A percentile compares a stretch with the other conserved stretches of the same genome.
Conservation (phyloP, 2,329 filamentous ascomycete species). For the Nemania serpens region DNA sequence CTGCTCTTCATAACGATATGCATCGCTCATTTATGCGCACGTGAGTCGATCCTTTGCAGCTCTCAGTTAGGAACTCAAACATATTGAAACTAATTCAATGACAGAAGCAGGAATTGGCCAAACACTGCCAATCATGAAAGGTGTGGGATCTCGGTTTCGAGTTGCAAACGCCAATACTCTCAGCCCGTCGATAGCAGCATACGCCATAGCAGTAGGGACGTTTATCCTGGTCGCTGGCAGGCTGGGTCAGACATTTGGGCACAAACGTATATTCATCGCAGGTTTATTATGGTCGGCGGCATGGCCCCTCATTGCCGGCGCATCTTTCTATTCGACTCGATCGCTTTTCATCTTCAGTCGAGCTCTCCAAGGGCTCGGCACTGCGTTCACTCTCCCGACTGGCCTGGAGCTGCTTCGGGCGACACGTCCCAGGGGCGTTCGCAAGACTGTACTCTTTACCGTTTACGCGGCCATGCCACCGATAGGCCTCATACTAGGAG, state of each 20-base stretch:
- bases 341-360: slow-evolving; percentile 54
- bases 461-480: slow-evolving; percentile 54
- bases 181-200: slow-evolving; percentile 63
- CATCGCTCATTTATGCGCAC: slow-evolving; percentile 50
- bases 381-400: slow-evolving; percentile 67
- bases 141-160: slow-evolving; percentile 54
- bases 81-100: slow-evolving; percentile 10
- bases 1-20: slow-evolving; percentile 51
- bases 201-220: slow-evolving; percentile 58
- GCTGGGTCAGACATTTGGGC: slow-evolving; percentile 61
- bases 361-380: slow-evolving; percentile 64
- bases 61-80: background rate
- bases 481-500: slow-evolving; percentile 50
- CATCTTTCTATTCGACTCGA: slow-evolving; percentile 44
- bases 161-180: slow-evolving; percentile 50
- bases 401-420: slow-evolving; percentile 64
- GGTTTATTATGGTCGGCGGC: slow-evolving; percentile 60
- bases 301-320: slow-evolving; percentile 57
- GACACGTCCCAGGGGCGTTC: slow-evolving; percentile 59
- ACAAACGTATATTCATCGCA: slow-evolving; percentile 57
- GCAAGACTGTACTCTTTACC: slow-evolving; percentile 65
- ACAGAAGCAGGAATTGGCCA: slow-evolving; percentile 51
- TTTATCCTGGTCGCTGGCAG: slow-evolving; percentile 63
- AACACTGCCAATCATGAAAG: slow-evolving; percentile 52
- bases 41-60: slow-evolving; percentile 34